phyloP scores from a whole-genome alignment of 768 basidiomycete species.

The Boletus rex-veris region DNA sequence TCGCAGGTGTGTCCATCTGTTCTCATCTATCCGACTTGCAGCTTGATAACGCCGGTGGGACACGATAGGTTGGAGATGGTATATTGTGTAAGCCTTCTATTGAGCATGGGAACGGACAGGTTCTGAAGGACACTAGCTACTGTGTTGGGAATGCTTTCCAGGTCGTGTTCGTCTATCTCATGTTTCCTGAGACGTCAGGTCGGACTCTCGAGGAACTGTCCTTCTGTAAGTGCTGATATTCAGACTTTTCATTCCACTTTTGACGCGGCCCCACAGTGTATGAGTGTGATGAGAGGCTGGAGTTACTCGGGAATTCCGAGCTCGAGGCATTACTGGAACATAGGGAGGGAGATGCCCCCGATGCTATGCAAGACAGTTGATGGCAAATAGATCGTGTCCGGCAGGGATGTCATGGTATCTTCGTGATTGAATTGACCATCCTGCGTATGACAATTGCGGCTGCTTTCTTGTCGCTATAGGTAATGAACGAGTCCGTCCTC shows the following conservation, averaged over 20 bases:
- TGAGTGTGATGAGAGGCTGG: neutral
- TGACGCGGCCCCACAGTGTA: neutral
- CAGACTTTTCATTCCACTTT: no score
- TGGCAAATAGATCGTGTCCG: neutral
- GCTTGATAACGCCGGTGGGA: neutral
- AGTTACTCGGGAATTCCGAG: neutral
- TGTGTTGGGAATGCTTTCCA: neutral
- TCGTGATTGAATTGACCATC: no score
- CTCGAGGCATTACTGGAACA: neutral
- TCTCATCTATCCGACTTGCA: no score
- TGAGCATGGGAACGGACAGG: neutral
- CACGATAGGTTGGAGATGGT: slow-evolving; percentile 12
- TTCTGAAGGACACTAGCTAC: neutral
- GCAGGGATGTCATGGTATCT: no score
- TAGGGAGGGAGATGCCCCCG: neutral
- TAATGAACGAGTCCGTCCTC: no score
- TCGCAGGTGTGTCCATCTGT: slow-evolving; percentile 1
- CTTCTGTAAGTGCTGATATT: slow-evolving; percentile 6
- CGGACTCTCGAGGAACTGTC: slow-evolving; percentile 28
- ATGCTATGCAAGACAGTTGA: neutral
- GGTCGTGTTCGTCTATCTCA: neutral
- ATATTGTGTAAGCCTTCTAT: slow-evolving; percentile 10
- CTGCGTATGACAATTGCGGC: no score
- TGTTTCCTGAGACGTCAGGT: slow-evolving; percentile 2
- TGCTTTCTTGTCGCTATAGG: no score